Percentiles rank a stretch among this genome's conserved stretches.
These are phyloP conservation scores for Didymellaceae sp. DNA, from an alignment of 2,329 filamentous ascomycete genomes.

Conservation along the genomic window DNA sequence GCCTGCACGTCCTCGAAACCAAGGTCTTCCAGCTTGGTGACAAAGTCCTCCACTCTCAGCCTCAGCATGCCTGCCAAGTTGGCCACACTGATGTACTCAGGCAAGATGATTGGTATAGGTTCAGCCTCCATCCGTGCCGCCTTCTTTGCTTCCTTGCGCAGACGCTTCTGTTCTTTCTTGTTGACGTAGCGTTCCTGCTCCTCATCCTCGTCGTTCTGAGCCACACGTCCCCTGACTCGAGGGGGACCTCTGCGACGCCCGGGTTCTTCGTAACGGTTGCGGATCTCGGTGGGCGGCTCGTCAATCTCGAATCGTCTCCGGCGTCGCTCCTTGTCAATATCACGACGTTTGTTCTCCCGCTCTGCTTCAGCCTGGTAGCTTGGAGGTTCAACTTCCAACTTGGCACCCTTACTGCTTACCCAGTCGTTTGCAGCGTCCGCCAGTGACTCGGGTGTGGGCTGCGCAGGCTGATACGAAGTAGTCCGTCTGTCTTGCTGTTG, in stretches of 20 bases:
- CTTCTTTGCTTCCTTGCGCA: conserved; percentile 45
- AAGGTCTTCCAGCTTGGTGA: conserved; percentile 80
- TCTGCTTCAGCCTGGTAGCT: conserved; percentile 18
- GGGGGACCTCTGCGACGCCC: conserved; percentile 29
- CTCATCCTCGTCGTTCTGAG: conserved; percentile 36
- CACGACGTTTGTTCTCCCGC: conserved; percentile 28
- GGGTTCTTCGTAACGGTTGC: conserved; percentile 43
- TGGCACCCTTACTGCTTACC: conserved; percentile 27
- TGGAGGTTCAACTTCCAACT: conserved; percentile 20
- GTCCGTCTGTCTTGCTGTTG: conserved; percentile 11
- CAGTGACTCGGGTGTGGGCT: conserved; percentile 19
- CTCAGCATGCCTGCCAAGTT: conserved; percentile 79
- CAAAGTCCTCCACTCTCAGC: conserved; percentile 73
- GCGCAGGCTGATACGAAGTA: conserved; percentile 7
- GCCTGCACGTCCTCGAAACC: conserved; percentile 86
- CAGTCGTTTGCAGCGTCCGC: conserved; percentile 39
- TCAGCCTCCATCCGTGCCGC: conserved; percentile 37
- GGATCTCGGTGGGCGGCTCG: conserved; percentile 26
- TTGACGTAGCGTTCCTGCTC: conserved; percentile 30
- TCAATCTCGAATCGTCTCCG: conserved; percentile 35
- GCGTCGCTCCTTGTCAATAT: conserved; percentile 30
- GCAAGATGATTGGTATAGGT: conserved; percentile 69
- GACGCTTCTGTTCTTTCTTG: conserved; percentile 41
- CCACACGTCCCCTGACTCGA: conserved; percentile 26
- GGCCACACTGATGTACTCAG: conserved; percentile 89